Base-by-base conservation (phyloP, 139 green algal genomes). In the Marvania coccoides region DNA sequence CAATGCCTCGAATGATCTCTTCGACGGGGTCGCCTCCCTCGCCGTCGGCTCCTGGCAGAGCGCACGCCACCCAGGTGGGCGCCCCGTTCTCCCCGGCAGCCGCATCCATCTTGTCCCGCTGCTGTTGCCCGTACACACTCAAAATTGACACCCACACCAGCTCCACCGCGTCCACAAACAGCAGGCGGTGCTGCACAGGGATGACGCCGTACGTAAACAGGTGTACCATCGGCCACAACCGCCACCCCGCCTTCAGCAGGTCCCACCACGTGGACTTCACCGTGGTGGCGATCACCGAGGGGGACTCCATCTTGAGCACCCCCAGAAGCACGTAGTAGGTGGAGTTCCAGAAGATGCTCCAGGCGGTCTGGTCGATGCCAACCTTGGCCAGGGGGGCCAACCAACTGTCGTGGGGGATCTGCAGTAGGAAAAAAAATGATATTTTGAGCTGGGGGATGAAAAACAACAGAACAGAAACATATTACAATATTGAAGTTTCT, bases 101-200 rank as follows among this genome's bases (percentile, higher is more conserved):
- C 8, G 39, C 19, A 12, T 59, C 12, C 12, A 12, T 12, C 48
- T 59, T 12, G 36, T 58, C 59, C 40, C 63, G 47, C 60, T 71
- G 63, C 35, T 71, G 63, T 42, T 71, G 63, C n/a, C 63, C 63
- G 58, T 71, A 71, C 26, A 53, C 34, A 28, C 63, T 71, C 28
- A 71, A 35, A 14, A 71, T 71, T 23, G 36, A 47, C 13, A 71
- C 63, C 63, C 63, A 71, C 13, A 64, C 62, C 39, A 85, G 60
- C 59, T 85, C 79, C 19, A 78, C 60, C 33, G 55, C 71, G 61
- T 83, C 72, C 31, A 85, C 79, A 76, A 76, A 85, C 53, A 85
- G 69, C 31, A 85, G 67, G 35, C 75, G 61, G 59, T 83, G 78
- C 60, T 85, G 58, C 39, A 67, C 23, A 14, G 79, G 79, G 19